A percentile compares a stretch with the other conserved stretches of the same genome.
phyloP scores from a whole-genome alignment of 495 filamentous ascomycete genomes.

The Aspergillus bridgeri region DNA sequence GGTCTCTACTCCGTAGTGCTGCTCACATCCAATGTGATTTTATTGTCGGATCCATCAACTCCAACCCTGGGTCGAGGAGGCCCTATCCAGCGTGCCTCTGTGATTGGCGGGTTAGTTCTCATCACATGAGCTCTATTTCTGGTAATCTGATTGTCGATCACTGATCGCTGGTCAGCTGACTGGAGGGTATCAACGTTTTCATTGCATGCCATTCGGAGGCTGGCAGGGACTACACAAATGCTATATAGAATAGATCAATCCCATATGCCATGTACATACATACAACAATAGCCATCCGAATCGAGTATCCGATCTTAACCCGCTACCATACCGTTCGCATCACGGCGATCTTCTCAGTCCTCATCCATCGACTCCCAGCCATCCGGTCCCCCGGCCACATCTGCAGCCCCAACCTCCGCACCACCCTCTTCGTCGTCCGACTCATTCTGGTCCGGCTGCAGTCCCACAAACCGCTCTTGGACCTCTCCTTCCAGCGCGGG shows the following conservation, averaged over 20 bases:
- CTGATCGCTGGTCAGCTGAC: background rate
- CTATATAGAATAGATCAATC: background rate
- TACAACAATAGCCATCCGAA: background rate
- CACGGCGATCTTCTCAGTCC: constrained; percentile 38
- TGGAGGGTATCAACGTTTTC: constrained; percentile 13
- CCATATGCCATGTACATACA: background rate
- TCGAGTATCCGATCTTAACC: background rate
- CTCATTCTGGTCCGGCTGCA: constrained; percentile 63
- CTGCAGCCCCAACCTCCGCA: constrained; percentile 43
- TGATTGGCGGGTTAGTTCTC: background rate
- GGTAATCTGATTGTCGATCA: background rate
- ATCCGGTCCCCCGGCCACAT: constrained; percentile 43
- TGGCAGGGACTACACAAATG: background rate
- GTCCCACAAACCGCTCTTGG: constrained; percentile 71
- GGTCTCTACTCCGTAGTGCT: too few species aligned
- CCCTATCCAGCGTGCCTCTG: too few species aligned
- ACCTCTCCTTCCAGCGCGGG: constrained; percentile 55
- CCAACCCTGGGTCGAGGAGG: background rate
- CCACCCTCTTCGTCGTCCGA: constrained; percentile 60
- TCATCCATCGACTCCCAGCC: constrained; percentile 94
- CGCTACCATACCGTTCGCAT: background rate
- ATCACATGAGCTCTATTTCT: background rate
- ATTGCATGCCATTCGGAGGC: constrained; percentile 10
- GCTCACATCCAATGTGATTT: background rate
- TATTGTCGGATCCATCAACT: background rate